Conservation (phyloP, 2,329 filamentous ascomycete genomes). For the Ceratocystis ficicola region DNA sequence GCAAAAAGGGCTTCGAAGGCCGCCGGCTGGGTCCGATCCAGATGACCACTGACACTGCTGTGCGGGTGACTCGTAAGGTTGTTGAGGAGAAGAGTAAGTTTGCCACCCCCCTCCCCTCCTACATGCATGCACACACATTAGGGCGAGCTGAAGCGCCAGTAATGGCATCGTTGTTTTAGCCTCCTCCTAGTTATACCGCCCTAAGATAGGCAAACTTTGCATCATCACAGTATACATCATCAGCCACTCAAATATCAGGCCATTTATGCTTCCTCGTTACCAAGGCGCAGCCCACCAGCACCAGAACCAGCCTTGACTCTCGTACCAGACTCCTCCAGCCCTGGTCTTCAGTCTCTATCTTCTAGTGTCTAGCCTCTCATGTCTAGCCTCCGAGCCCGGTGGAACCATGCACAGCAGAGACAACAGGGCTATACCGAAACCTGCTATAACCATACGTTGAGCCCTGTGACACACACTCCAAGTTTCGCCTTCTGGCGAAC, state of each 20-base stretch:
- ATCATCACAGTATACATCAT: background rate
- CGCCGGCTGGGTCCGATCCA: conserved; percentile 81
- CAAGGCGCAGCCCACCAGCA: background rate
- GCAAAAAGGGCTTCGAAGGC: conserved; percentile 83
- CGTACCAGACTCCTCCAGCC: too few relatives aligned
- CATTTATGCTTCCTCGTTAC: conserved; percentile 1
- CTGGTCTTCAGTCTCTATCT: background rate
- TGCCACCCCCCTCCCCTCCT: background rate
- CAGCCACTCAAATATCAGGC: background rate
- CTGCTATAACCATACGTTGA: background rate
- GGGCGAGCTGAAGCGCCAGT: background rate
- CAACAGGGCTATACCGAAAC: conserved; percentile 12
- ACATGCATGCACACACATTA: background rate
- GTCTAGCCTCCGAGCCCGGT: background rate
- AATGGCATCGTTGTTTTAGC: background rate
- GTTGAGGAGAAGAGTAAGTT: conserved; percentile 64
- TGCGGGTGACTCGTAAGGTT: conserved; percentile 81
- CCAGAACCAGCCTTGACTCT: background rate
- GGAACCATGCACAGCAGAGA: conserved; percentile 1
- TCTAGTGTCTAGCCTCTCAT: background rate
- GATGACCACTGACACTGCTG: conserved; percentile 97
- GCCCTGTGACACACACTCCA: background rate
- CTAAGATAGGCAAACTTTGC: background rate
- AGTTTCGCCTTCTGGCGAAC: background rate
- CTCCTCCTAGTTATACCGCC: background rate